Evolutionary conservation across 2,329 filamentous ascomycete genomes (phyloP), one percentile per base, ranked within the genome.

Genomic region (Fusarium pseudoanthophilum): DNA sequence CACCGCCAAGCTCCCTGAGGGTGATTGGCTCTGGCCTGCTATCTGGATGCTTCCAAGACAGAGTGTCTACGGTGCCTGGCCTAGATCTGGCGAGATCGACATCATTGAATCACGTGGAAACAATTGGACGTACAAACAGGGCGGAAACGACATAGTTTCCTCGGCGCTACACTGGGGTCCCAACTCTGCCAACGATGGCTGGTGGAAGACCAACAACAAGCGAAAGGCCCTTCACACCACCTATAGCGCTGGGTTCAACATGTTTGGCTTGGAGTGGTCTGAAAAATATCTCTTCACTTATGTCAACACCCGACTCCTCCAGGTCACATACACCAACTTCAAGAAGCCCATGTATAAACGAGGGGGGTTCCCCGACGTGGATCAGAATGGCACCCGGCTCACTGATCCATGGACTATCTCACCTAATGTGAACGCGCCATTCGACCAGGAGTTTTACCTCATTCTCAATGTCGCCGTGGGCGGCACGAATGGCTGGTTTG

Each of bases 1-100:
- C 10, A 90, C 88, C 4, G 94, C 94, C 32, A 92, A 92, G 82
- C 84, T 96, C 34, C 93, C 94, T 9, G 82, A 85, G 53, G 94
- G 94, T 60, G 93, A 96, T 83, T 96, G 94, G 94, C 87, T 97
- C 16, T 96, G 94, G 94, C 94, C 94, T 5, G 93, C 93, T n/a
- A 95, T 97, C 78, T 95, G 93, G 92, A 93, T 97, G 92, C 86
- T 96, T 85, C 94, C 94, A 3, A 90, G 89, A 52, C 85, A 91
- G 48, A 86, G 90, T 60, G 90, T 85, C 1, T 97, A 96, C 79
- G 94, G 94, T 2, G 77, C 87, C 2, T 97, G 94, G 94, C 94
- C 94, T 3, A 83, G 85, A 13, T 95, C 92, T 14, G 94, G 94
- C 51, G 93, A 96, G 82, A 96, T 97, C 58, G 94, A 97, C 80